Base-by-base conservation (phyloP, 2,329 filamentous ascomycete genomes). In the Leptosphaerulina australis region DNA sequence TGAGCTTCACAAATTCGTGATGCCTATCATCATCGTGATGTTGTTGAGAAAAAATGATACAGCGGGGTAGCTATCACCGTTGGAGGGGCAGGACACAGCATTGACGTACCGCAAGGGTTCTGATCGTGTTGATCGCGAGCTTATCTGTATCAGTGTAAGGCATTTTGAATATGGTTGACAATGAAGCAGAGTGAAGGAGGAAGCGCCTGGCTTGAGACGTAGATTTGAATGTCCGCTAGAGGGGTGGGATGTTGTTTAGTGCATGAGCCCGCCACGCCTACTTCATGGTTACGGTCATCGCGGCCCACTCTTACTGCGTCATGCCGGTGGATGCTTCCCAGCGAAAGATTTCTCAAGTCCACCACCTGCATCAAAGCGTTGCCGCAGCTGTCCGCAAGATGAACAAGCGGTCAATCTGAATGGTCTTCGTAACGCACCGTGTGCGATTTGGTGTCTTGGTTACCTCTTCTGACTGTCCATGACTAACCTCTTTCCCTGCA, bases 81-180 rank as follows among this genome's bases (percentile, higher is more conserved):
- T 49, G 36, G 30, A 20, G 24, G 50, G 45, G 39, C 50, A 44
- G 22, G 35, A 38, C 11, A 40, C 35, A 35, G 56, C 29, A 6
- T 14, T 14, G 24, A 87, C 91, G 78, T 88, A 97, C 94, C 76
- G 94, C 92, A 69, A 99, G 85, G 74, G 91, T 79, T 77, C 94
- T 90, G 82, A 99, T 97, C 77, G 93, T 96, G 88, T 97, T 97
- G 81, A 99, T 91, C 74, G 91, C 89, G 79, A 91, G 85, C 83
- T 88, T 81, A 77, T 99, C 94, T 73, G 87, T 77, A 71, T 97
- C 89, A 76, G 83, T 83, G 84, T 89, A 97, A 77, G 86, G 86
- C 93, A 97, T 97, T 70, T 75, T 84, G 74, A 77, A 63, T 55
- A 64, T 51, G 50, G 55, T 50, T 53, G 48, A 52, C 46, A 45